Evolutionary conservation across 2,329 filamentous ascomycete species (phyloP).

Genomic region (Stagonosporopsis chrysanthemi): DNA sequence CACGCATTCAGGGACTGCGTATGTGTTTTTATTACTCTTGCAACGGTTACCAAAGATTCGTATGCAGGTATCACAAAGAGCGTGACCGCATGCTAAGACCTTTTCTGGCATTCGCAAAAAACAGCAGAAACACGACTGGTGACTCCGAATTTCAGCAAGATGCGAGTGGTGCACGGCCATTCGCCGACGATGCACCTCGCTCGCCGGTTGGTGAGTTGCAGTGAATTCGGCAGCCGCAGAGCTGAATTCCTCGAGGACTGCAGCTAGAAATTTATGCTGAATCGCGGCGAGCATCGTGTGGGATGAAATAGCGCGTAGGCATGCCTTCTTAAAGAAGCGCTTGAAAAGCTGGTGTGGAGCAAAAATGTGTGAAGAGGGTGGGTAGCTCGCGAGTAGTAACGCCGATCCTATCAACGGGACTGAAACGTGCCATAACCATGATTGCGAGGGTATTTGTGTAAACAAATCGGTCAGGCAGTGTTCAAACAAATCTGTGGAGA

Average conservation of each 20-base stretch:
- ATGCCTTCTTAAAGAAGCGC: not conserved
- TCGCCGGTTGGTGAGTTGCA: not conserved
- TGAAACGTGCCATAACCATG: slow-evolving; percentile 31
- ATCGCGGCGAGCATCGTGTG: not conserved
- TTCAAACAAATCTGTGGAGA: slow-evolving; percentile 22
- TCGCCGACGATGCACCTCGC: not conserved
- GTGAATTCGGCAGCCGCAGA: not conserved
- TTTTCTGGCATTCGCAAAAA: slow-evolving; percentile 28
- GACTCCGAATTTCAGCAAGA: slow-evolving; percentile 19
- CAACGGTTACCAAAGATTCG: slow-evolving; percentile 11
- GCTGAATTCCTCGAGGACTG: not conserved
- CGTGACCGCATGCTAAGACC: slow-evolving; percentile 20
- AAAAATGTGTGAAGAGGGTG: slow-evolving; percentile 26
- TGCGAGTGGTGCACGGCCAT: slow-evolving; percentile 12
- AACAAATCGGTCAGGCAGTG: slow-evolving; percentile 27
- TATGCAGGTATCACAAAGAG: slow-evolving; percentile 22
- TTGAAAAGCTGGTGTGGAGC: not conserved
- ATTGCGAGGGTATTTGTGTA: slow-evolving; percentile 27
- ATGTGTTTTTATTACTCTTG: not conserved
- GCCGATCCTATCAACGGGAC: slow-evolving; percentile 35
- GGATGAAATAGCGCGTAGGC: not conserved
- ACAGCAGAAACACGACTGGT: slow-evolving; percentile 23
- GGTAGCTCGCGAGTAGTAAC: slow-evolving; percentile 34
- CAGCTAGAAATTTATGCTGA: not conserved
- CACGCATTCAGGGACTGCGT: not conserved